These are phyloP conservation scores for Hydnomerulius pinastri DNA, from an alignment of 768 basidiomycete species.

Conservation along the genomic window DNA sequence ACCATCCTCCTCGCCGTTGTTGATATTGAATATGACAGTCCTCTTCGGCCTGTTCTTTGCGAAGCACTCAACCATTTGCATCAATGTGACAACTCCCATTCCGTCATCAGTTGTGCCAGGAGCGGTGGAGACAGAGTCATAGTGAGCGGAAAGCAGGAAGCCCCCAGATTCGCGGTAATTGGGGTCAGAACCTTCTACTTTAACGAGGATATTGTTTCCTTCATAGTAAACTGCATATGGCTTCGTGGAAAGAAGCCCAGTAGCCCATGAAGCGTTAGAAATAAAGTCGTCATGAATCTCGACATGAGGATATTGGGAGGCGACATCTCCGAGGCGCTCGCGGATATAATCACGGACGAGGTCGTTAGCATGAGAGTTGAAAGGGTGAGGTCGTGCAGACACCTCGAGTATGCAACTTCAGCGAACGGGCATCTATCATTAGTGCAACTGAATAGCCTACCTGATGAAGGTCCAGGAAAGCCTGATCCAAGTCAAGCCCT, in stretches of 20 bases:
- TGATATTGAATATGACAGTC: conserved; percentile 80
- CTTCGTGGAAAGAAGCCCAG: conserved; percentile 11
- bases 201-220: conserved; percentile 67
- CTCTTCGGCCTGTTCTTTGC: conserved; percentile 49
- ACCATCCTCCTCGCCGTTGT: conserved; percentile 84
- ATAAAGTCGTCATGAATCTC: conserved; percentile 51
- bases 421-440: too few species aligned
- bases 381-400: conserved; percentile 71
- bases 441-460: conserved; percentile 42
- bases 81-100: conserved; percentile 65
- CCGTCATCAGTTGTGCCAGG: conserved; percentile 79
- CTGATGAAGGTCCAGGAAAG: conserved; percentile 58
- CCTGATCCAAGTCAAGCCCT: conserved; percentile 51
- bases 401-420: conserved; percentile 42
- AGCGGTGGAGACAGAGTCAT: conserved; percentile 77
- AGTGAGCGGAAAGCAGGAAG: conserved; percentile 80
- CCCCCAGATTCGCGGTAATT: conserved; percentile 36
- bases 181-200: conserved; percentile 53
- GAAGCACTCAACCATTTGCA: conserved; percentile 65
- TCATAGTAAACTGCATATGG: conserved; percentile 55
- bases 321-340: conserved; percentile 49
- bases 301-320: conserved; percentile 45
- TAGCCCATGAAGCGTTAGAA: conserved; percentile 53
- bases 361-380: conserved; percentile 78
- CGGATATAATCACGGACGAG: conserved; percentile 62